These are phyloP conservation scores for Blastobotrys petasosporus DNA, from an alignment of 1,139 yeast species.

Conservation along the genomic window DNA sequence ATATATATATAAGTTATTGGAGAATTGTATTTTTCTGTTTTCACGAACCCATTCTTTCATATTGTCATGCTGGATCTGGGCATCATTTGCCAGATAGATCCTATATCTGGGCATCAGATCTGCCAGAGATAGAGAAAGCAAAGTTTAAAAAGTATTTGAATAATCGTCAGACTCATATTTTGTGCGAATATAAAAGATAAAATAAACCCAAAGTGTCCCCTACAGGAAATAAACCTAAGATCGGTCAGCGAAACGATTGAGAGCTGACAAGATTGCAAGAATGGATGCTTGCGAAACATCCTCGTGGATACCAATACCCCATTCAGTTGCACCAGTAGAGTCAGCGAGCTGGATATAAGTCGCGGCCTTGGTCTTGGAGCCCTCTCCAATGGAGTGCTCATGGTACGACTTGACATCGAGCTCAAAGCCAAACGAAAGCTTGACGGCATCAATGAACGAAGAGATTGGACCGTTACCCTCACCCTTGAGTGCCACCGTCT, in stretches of 20 bases:
- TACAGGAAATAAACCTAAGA: background rate
- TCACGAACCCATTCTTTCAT: no score
- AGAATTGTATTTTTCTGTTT: background rate
- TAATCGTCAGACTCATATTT: no score
- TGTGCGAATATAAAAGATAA: no score
- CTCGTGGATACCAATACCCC: slow-evolving; percentile 95
- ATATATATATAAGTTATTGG: background rate
- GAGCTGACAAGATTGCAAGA: slow-evolving; percentile 68
- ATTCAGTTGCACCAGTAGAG: slow-evolving; percentile 40
- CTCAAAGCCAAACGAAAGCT: slow-evolving; percentile 48
- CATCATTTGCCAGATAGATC: no score
- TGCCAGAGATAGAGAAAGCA: no score
- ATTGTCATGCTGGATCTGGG: no score
- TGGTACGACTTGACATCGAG: slow-evolving; percentile 78
- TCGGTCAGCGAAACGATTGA: slow-evolving; percentile 39
- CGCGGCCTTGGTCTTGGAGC: slow-evolving; percentile 82
- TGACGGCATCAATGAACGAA: slow-evolving; percentile 74
- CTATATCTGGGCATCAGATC: no score
- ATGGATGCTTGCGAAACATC: slow-evolving; percentile 91
- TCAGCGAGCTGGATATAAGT: slow-evolving; percentile 67
- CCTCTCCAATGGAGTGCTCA: slow-evolving; percentile 89
- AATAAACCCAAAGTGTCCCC: no score
- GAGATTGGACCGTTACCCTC: slow-evolving; percentile 95
- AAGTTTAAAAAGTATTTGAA: no score
- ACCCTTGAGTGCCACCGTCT: slow-evolving; percentile 48